Evolutionary conservation across 2,329 filamentous ascomycete species (phyloP).

Genomic region (Corinectria fuckeliana): DNA sequence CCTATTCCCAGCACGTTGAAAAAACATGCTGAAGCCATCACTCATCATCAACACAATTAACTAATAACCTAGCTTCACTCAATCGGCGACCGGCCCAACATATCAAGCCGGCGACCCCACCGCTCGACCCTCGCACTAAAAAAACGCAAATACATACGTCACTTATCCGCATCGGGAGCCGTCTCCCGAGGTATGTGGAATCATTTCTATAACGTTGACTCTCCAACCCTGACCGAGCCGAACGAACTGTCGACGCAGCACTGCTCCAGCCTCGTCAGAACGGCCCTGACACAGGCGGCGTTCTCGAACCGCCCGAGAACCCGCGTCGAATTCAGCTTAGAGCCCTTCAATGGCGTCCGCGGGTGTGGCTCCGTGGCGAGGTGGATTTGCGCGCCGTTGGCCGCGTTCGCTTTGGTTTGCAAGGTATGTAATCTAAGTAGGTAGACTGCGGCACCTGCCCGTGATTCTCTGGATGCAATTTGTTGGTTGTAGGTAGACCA

Average conservation of each 20-base stretch:
- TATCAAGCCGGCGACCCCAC: conserved; percentile 27
- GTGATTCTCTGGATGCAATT: not conserved
- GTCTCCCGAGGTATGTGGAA: conserved; percentile 33
- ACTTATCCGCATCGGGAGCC: conserved; percentile 28
- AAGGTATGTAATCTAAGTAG: not conserved
- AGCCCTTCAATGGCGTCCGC: not conserved
- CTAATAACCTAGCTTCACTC: not conserved
- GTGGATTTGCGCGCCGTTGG: not conserved
- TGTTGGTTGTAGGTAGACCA: too few relatives aligned
- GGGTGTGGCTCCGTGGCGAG: not conserved
- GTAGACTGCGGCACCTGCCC: not conserved
- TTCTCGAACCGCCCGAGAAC: not conserved
- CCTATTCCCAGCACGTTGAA: too few relatives aligned
- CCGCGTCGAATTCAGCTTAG: not conserved
- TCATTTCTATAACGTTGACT: not conserved
- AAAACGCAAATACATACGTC: conserved; percentile 24
- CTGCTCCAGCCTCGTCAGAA: too few relatives aligned
- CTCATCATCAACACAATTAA: not conserved
- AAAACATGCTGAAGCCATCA: too few relatives aligned
- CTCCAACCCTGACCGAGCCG: too few relatives aligned
- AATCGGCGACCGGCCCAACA: conserved; percentile 32
- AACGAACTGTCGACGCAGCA: too few relatives aligned
- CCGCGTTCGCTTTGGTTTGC: not conserved
- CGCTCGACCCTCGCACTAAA: not conserved
- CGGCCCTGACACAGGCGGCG: too few relatives aligned